Percentiles rank a stretch among this genome's conserved stretches.
Conservation (phyloP, 371 early-diverging fungal species). For the Zopfochytrium polystomum region DNA sequence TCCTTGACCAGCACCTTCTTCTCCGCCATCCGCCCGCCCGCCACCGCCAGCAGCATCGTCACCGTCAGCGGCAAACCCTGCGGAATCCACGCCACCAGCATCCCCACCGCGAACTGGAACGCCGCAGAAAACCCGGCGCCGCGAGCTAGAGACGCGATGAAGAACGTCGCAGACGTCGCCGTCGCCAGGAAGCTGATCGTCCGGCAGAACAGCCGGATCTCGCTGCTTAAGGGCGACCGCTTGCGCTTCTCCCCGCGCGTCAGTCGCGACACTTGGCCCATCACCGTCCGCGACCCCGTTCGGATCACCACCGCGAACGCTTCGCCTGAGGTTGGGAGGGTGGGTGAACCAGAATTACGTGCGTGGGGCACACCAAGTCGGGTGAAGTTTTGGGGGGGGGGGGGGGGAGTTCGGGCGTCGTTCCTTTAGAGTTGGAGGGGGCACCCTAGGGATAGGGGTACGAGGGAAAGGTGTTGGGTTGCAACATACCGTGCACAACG, state of each 20-base stretch:
- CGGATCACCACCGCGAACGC: slow-evolving; percentile 49
- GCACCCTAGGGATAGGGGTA: too few species aligned
- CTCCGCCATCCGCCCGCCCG: slow-evolving; percentile 49
- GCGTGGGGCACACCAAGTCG: too few species aligned
- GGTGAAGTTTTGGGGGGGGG: too few species aligned
- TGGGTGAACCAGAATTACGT: background rate
- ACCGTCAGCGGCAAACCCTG: slow-evolving; percentile 53
- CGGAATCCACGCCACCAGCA: slow-evolving; percentile 53
- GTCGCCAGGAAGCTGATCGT: slow-evolving; percentile 46
- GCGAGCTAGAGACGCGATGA: slow-evolving; percentile 38
- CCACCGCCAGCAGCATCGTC: slow-evolving; percentile 49
- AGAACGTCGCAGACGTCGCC: slow-evolving; percentile 47
- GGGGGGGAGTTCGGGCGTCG: too few species aligned
- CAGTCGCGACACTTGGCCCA: slow-evolving; percentile 46
- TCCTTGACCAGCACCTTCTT: slow-evolving; percentile 53
- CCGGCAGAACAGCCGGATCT: slow-evolving; percentile 49
- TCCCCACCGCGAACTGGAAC: slow-evolving; percentile 47
- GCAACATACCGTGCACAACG: slow-evolving; percentile 33
- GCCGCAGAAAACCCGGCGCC: slow-evolving; percentile 32
- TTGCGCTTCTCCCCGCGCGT: slow-evolving; percentile 29
- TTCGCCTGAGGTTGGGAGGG: slow-evolving; percentile 37
- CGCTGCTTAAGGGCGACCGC: slow-evolving; percentile 40
- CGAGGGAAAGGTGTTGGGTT: background rate
- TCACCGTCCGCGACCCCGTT: slow-evolving; percentile 45
- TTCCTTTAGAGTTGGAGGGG: too few species aligned